Evolutionary conservation across 1,139 yeast genomes (phyloP).

Genomic region (Scheffersomyces cryptocercus): DNA sequence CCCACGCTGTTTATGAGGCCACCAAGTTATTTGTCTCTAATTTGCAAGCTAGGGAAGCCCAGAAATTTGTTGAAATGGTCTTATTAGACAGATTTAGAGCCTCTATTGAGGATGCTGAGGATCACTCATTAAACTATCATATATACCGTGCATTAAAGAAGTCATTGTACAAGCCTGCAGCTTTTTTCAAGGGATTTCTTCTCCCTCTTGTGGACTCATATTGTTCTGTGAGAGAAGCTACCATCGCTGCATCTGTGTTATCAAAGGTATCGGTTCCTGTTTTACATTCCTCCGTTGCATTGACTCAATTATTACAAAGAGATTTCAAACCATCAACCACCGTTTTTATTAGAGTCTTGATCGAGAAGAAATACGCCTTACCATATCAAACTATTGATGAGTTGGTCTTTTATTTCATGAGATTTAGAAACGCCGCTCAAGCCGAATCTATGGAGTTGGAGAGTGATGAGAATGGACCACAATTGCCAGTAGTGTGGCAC

Average conservation of each 20-base stretch:
- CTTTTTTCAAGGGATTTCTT: slow-evolving; percentile 93
- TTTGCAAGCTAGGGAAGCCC: slow-evolving; percentile 84
- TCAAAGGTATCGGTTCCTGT: slow-evolving; percentile 91
- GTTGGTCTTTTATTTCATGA: slow-evolving; percentile 91
- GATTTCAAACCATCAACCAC: slow-evolving; percentile 89
- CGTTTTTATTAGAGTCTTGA: slow-evolving; percentile 81
- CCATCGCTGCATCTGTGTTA: slow-evolving; percentile 90
- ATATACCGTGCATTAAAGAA: slow-evolving; percentile 89
- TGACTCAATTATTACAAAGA: slow-evolving; percentile 78
- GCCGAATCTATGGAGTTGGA: slow-evolving; percentile 32
- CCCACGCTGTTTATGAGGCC: slow-evolving; percentile 95
- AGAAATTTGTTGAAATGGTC: slow-evolving; percentile 73
- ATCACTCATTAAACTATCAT: slow-evolving; percentile 78
- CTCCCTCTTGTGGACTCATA: slow-evolving; percentile 85
- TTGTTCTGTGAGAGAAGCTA: slow-evolving; percentile 90
- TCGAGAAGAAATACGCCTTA: slow-evolving; percentile 93
- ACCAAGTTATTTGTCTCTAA: slow-evolving; percentile 92
- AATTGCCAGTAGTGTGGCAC: slow-evolving; percentile 95
- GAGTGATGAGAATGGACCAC: slow-evolving; percentile 45
- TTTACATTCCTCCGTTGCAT: slow-evolving; percentile 93
- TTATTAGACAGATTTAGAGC: slow-evolving; percentile 82
- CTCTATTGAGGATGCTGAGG: slow-evolving; percentile 77
- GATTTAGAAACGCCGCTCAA: slow-evolving; percentile 64
- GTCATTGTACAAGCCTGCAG: slow-evolving; percentile 94
- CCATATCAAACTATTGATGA: slow-evolving; percentile 97